phyloP scores from a whole-genome alignment of 1,284 basidiomycete genomes.

The Peniophora sp. region DNA sequence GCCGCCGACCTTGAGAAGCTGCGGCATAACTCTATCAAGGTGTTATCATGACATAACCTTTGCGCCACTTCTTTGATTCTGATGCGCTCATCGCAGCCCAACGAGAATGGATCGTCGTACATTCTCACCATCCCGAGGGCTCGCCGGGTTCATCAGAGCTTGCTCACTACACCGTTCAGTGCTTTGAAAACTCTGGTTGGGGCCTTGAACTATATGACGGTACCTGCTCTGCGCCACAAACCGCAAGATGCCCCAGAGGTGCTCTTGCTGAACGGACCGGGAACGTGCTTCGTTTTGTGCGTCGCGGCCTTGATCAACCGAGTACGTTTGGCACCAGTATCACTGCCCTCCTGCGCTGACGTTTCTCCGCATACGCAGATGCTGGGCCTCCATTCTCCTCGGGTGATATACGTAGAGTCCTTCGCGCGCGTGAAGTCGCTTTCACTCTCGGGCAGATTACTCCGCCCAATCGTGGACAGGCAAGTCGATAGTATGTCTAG shows the following conservation, averaged over 20 bases:
- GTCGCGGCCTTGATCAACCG: constrained; percentile 66
- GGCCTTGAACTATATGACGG: constrained; percentile 50
- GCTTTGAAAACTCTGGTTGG: constrained; percentile 51
- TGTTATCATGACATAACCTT: constrained; percentile 13
- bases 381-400: constrained; percentile 65
- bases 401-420: constrained; percentile 87
- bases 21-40: not conserved
- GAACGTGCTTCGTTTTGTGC: constrained; percentile 84
- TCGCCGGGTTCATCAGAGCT: constrained; percentile 73
- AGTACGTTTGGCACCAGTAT: constrained; percentile 40
- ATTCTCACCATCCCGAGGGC: constrained; percentile 78
- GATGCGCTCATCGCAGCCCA: too few species aligned
- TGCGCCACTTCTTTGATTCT: constrained; percentile 10
- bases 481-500: constrained; percentile 25
- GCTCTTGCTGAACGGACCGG: constrained; percentile 90
- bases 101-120: constrained; percentile 15
- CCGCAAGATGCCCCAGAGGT: constrained; percentile 59
- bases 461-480: constrained; percentile 79
- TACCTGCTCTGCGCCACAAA: constrained; percentile 34
- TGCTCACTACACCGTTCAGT: constrained; percentile 61
- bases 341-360: constrained; percentile 5
- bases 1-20: constrained; percentile 57
- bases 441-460: constrained; percentile 80
- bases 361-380: constrained; percentile 43
- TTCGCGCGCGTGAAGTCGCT: constrained; percentile 84